Base-by-base conservation (phyloP, 2,329 filamentous ascomycete genomes). In the Lecanoromycetidae sp. region DNA sequence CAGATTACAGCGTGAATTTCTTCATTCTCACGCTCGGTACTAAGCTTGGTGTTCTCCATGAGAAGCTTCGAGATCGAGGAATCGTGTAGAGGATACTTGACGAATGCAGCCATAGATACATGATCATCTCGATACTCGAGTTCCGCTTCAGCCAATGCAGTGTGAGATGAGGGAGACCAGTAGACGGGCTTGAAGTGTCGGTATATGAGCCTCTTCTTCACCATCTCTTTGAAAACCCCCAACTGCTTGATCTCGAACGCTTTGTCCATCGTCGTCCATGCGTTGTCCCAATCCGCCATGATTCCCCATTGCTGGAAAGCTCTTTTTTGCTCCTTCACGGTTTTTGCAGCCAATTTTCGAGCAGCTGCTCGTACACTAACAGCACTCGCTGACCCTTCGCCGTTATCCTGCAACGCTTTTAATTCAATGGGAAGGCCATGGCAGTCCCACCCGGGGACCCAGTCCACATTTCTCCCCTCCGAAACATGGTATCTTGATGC, bases 391-490 rank as follows among this genome's bases (percentile, higher is more conserved):
- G 52, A 56, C 10, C 48, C 51, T 36, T 30, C 15, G 53, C 52
- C 5, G 46, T 38, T 3, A 29, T 58, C 59, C 55, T 58, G 68
- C 13, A 98, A 74, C 20, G 88, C 91, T 66, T 96, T 98, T 57
- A 96, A 75, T 71, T 98, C 91, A 60, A 98, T 98, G 1, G 91
- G 91, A 40, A 98, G 74, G 0, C 91, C 91, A 69, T 98, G 91
- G 56, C 91, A 98, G 62, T 98, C 93, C 91, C 91, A 98, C 37
- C 91, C 90, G 2, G 91, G 91, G 13, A 87, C 72, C 60, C 93
- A 98, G 32, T 79, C 72, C 27, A 96, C 80, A 52, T 77, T 74
- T 56, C 76, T 80, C 15, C 86, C 91, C 59, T 82, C 75, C 51
- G 84, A 79, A 51, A 96, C 69, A 66, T 94, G 80, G 52, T 82